Evolutionary conservation across 257 asterid genomes (phyloP), one percentile per base, ranked within the genome.

Genomic region (Solanum lignicaule): DNA sequence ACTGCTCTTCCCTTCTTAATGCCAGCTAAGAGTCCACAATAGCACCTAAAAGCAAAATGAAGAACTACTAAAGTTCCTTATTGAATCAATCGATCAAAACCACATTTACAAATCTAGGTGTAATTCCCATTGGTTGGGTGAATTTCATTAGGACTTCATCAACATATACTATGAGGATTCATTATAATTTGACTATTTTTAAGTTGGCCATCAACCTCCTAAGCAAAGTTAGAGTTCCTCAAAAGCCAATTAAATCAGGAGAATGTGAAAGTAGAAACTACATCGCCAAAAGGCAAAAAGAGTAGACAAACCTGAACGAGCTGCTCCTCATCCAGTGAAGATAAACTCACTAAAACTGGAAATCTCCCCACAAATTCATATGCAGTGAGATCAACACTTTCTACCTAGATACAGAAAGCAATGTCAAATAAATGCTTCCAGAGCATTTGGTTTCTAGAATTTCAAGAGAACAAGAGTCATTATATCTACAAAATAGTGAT

Each of bases 321-420:
- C 91, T 95, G 98, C 87, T 93, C 94, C 90, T 95, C 98, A 91
- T 92, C 90, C 62, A 95, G 95, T 89, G 97, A 95, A 86, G 98
- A 91, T 38, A 38, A 38, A 8, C 41, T 38, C 41, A 38, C 10
- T 38, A 38, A 38, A 38, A 38, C 41, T 38, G 99, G 99, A 89
- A 96, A 90, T 31, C 99, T 92, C 86, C 98, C 99, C 89, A 96
- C 97, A 76, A 96, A 96, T 91, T 95, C 97, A 88, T 96, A 94
- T 58, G 98, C 94, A 68, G 96, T 94, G 83, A 96, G 98, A 88
- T 96, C 99, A 84, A 91, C 92, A 90, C 98, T 94, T 90, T 96
- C 98, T 68, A 95, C 97, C 99, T 95, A 93, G 87, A 92, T 89
- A 46, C 52, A 88, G 88, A 89, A 90, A 86, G 79, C 79, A 88